Evolutionary conservation across 345 rosid species (phyloP).

Genomic region (Abelmoschus esculentus): DNA sequence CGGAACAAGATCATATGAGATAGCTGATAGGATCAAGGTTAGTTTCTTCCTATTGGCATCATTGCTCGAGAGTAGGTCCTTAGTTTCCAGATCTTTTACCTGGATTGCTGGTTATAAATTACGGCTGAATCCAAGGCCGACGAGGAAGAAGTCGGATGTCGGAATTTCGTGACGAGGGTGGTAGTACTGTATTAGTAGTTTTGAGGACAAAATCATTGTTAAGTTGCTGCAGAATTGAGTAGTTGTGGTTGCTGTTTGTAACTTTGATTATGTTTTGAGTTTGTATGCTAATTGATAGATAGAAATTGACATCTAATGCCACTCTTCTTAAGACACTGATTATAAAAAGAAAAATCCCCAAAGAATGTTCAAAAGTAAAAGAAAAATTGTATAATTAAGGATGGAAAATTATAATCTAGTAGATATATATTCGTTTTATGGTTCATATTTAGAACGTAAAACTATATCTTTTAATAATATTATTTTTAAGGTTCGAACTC

Average conservation of each 20-base stretch:
- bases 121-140: neutral
- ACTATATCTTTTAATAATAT: too few relatives aligned
- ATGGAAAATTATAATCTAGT: too few relatives aligned
- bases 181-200: neutral
- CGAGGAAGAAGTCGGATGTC: neutral
- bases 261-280: neutral
- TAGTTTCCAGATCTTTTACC: neutral
- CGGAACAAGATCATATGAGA: constrained; percentile 69
- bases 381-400: neutral
- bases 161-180: neutral
- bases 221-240: neutral
- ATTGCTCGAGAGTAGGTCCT: neutral
- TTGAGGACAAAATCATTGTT: neutral
- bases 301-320: neutral
- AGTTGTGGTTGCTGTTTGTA: neutral
- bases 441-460: too few relatives aligned
- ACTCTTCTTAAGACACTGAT: neutral
- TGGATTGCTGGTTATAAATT: neutral
- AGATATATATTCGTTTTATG: too few relatives aligned
- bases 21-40: neutral
- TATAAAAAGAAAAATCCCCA: neutral
- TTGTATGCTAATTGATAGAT: neutral
- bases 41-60: neutral
- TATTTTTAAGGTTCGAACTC: too few relatives aligned
- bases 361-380: neutral